Base-by-base conservation (phyloP, 257 asterid species). In the Fraxinus pennsylvanica region DNA sequence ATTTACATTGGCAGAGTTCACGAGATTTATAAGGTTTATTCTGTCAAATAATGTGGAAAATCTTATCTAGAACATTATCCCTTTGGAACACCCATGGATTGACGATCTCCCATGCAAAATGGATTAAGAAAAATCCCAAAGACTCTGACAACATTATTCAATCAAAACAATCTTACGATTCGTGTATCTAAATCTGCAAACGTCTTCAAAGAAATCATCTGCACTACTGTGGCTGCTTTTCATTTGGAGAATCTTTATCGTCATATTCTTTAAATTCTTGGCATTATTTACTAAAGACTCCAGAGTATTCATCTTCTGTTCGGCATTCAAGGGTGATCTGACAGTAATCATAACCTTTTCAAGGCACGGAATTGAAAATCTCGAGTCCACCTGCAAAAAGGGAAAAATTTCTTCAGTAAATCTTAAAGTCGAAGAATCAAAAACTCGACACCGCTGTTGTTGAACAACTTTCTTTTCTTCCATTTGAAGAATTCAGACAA, bases 191-290 rank as follows among this genome's bases (percentile, higher is more conserved):
- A 96, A 92, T 81, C 84, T 90, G 89, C 97, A 96, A 68, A 96
- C 84, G 47, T 96, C 97, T 82, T 94, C 99, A 35, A 96, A 96
- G 87, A 94, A 94, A 50, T 92, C 98, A 88, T 96, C 98, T 69
- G 99, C 89, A 39, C 98, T 94, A 85, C 96, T 96, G 57, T 96
- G 99, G 90, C 90, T 87, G 88, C 99, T 93, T 90, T 89, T 96
- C 98, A 96, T 96, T 85, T 91, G 98, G 82, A 94, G 97, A 84
- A 96, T 96, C 86, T 86, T 91, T 84, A 96, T 88, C 25, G 83
- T 74, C 99, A 96, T 89, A 87, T 82, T 92, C 84, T 54, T 91
- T 84, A 96, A 79, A 68, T 86, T 90, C 88, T 74, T 89, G 0
- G 96, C 88, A 73, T 86, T 86, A 78, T 77, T 81, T 10, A 96